Conservation (phyloP, 768 basidiomycete species). For the Holtermanniella nyarrowii region DNA sequence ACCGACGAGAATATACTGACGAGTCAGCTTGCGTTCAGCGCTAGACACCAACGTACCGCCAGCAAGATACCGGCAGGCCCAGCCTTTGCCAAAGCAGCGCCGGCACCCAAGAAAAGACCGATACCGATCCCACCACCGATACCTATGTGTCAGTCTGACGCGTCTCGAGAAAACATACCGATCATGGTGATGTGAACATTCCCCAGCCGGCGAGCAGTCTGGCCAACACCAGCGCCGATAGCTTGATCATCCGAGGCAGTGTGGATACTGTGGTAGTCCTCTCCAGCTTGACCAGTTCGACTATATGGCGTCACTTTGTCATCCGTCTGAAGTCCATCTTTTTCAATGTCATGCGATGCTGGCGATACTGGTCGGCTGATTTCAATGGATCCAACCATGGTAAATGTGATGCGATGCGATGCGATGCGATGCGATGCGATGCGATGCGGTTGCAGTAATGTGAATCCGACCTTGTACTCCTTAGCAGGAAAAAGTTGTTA, state of each 20-base stretch:
- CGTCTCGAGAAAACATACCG: neutral
- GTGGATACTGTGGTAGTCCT: neutral
- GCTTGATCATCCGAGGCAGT: neutral
- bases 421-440: too few relatives aligned
- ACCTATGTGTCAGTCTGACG: slow-evolving; percentile 1
- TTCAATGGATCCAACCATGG: too few relatives aligned
- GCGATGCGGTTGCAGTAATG: too few relatives aligned
- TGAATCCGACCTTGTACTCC: too few relatives aligned
- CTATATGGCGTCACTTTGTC: neutral
- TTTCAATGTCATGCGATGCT: too few relatives aligned
- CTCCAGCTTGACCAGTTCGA: neutral
- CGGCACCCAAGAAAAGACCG: slow-evolving; percentile 52
- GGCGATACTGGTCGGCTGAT: too few relatives aligned
- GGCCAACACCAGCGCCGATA: neutral
- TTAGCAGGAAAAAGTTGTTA: too few relatives aligned
- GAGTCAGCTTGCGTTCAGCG: too few relatives aligned
- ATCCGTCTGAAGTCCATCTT: too few relatives aligned
- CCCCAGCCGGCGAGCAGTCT: neutral
- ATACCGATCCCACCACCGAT: slow-evolving; percentile 43
- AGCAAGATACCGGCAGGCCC: slow-evolving; percentile 51
- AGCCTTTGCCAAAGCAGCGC: slow-evolving; percentile 45
- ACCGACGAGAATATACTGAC: slow-evolving; percentile 46
- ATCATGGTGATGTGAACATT: neutral
- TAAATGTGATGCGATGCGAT: too few relatives aligned
- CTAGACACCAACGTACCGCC: too few relatives aligned